A percentile compares a stretch with the other conserved stretches of the same genome.
These are phyloP conservation scores for Abortiporus biennis DNA, from an alignment of 1,284 basidiomycete species.

Conservation along the genomic window DNA sequence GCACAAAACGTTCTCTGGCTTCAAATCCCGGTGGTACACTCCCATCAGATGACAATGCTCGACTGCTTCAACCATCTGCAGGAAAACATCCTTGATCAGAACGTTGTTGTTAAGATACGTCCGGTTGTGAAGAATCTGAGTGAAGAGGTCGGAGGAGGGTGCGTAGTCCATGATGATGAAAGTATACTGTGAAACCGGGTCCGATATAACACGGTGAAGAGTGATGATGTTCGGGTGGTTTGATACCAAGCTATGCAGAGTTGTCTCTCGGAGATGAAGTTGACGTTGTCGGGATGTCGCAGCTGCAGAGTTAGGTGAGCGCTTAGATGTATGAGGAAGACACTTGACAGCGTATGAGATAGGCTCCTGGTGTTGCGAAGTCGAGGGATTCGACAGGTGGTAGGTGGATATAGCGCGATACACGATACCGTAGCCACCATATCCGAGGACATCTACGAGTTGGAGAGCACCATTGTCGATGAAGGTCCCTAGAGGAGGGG, in stretches of 20 bases:
- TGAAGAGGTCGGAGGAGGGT: slow-evolving; percentile 89
- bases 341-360: slow-evolving; percentile 91
- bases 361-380: slow-evolving; percentile 23
- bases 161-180: slow-evolving; percentile 69
- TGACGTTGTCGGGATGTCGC: slow-evolving; percentile 53
- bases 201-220: slow-evolving; percentile 85
- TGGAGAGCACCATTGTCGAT: slow-evolving; percentile 82
- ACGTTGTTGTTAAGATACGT: slow-evolving; percentile 74
- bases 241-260: slow-evolving; percentile 84
- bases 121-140: slow-evolving; percentile 72
- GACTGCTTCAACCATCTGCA: slow-evolving; percentile 92
- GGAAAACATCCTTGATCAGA: slow-evolving; percentile 83
- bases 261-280: slow-evolving; percentile 74
- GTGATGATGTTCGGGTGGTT: slow-evolving; percentile 85
- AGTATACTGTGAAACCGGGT: slow-evolving; percentile 44
- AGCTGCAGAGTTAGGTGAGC: slow-evolving; percentile 26
- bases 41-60: slow-evolving; percentile 84
- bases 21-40: slow-evolving; percentile 96
- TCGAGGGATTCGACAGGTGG: slow-evolving; percentile 22
- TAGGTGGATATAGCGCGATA: slow-evolving; percentile 79
- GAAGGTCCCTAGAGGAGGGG: slow-evolving; percentile 67
- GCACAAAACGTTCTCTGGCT: slow-evolving; percentile 97
- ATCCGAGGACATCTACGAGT: slow-evolving; percentile 86
- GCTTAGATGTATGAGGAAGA: slow-evolving; percentile 54
- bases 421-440: slow-evolving; percentile 95